Evolutionary conservation across 176 grass and related monocot species (phyloP).

Genomic region (Puccinellia tenuiflora): DNA sequence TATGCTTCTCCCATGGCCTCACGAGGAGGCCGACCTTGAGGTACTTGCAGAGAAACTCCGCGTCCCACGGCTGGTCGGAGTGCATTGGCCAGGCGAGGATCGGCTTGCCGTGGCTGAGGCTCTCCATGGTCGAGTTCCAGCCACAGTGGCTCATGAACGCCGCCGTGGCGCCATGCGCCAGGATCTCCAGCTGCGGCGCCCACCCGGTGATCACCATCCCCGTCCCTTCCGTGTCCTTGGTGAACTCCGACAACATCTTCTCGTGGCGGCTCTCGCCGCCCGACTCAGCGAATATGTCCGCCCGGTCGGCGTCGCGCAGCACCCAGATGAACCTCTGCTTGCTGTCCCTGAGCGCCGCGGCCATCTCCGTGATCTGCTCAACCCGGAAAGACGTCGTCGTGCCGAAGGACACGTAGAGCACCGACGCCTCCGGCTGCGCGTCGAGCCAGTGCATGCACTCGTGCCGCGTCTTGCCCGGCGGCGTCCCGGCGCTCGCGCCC

Average conservation of each 20-base stretch:
- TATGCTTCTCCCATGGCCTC: constrained; percentile 12
- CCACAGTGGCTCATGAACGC: constrained; percentile 85
- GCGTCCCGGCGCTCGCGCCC: neutral
- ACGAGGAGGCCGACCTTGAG: neutral
- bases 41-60: constrained; percentile 34
- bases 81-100: constrained; percentile 55
- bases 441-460: constrained; percentile 46
- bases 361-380: constrained; percentile 33
- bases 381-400: constrained; percentile 22
- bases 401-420: constrained; percentile 56
- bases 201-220: constrained; percentile 55
- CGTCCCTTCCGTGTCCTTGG: neutral
- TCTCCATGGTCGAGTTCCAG: constrained; percentile 74
- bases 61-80: constrained; percentile 54
- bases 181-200: constrained; percentile 77
- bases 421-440: constrained; percentile 25
- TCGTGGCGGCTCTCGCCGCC: neutral
- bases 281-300: neutral
- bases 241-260: neutral
- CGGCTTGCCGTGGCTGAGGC: constrained; percentile 6
- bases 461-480: neutral
- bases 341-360: constrained; percentile 27
- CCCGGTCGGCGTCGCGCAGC: constrained; percentile 43
- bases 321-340: constrained; percentile 58
- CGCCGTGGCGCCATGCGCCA: constrained; percentile 40